Evolutionary conservation across 2,329 filamentous ascomycete species (phyloP).

Genomic region (Trichothecium roseum): DNA sequence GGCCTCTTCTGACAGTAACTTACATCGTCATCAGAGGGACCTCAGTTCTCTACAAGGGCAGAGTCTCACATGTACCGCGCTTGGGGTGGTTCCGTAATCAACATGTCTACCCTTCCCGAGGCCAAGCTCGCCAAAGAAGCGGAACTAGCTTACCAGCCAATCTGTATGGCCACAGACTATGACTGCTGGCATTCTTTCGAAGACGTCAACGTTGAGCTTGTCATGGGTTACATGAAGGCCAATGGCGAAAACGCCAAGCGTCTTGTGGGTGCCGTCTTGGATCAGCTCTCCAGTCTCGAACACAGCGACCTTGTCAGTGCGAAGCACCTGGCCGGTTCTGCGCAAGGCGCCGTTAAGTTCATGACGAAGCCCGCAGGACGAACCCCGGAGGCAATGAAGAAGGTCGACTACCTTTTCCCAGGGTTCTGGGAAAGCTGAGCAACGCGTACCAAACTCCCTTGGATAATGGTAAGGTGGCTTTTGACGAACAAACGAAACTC

Average conservation of each 20-base stretch:
- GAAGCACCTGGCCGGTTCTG: conserved; percentile 69
- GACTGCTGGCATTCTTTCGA: conserved; percentile 88
- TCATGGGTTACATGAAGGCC: conserved; percentile 90
- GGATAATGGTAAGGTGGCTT: no score
- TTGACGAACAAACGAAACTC: no score
- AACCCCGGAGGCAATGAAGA: conserved; percentile 64
- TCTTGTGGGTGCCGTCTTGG: conserved; percentile 77
- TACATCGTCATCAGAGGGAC: conserved; percentile 59
- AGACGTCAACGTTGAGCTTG: conserved; percentile 91
- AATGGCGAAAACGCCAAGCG: conserved; percentile 81
- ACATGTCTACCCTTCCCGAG: conserved; percentile 94
- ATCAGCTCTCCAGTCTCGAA: conserved; percentile 71
- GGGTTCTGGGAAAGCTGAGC: conserved; percentile 50
- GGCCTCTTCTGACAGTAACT: background rate
- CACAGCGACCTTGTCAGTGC: conserved; percentile 66
- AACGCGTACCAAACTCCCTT: background rate
- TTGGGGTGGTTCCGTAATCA: conserved; percentile 92
- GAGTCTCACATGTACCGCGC: conserved; percentile 91
- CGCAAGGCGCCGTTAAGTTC: conserved; percentile 66
- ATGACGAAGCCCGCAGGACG: conserved; percentile 76
- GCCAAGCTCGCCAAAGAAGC: conserved; percentile 94
- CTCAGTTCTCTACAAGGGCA: conserved; percentile 91
- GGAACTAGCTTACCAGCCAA: conserved; percentile 94
- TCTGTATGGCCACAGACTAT: conserved; percentile 99
- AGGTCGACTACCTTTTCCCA: conserved; percentile 79